Conservation (phyloP, 495 filamentous ascomycete species). For the Podospora comata region DNA sequence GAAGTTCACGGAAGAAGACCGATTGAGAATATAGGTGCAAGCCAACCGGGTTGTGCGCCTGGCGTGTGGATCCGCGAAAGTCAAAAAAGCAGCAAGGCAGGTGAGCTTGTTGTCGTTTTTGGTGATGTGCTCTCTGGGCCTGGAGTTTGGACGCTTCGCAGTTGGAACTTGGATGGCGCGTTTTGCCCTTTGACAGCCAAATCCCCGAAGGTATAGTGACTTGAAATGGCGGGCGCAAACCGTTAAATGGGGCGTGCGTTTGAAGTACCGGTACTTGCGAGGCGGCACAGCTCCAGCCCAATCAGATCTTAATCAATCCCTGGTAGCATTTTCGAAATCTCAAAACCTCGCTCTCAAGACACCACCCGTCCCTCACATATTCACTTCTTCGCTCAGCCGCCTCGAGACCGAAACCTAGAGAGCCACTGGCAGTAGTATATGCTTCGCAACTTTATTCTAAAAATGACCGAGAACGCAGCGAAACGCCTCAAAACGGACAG, state of each 20-base stretch:
- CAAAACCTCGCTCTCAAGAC: not conserved
- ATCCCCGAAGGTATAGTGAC: constrained; percentile 1
- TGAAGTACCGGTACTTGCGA: not conserved
- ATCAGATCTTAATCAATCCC: not conserved
- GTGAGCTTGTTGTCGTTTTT: not conserved
- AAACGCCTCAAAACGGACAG: constrained; percentile 64
- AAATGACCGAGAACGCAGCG: constrained; percentile 61
- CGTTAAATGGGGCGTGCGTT: no score
- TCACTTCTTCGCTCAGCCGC: not conserved
- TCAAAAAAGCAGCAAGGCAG: not conserved
- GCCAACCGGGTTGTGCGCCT: not conserved
- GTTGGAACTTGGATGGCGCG: constrained; percentile 6
- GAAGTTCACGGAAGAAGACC: not conserved
- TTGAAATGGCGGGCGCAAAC: not conserved
- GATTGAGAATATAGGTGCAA: not conserved
- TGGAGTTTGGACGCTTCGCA: not conserved
- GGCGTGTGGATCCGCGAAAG: constrained; percentile 5
- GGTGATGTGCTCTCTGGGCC: not conserved
- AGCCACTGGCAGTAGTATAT: constrained; percentile 18
- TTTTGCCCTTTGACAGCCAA: not conserved
- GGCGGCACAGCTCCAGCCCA: not conserved
- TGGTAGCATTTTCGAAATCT: not conserved
- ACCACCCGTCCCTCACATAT: not conserved
- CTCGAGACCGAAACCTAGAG: not conserved
- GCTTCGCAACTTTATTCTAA: constrained; percentile 21